These are phyloP conservation scores for Termitomyces sp. DNA, from an alignment of 768 basidiomycete genomes.

Conservation along the genomic window DNA sequence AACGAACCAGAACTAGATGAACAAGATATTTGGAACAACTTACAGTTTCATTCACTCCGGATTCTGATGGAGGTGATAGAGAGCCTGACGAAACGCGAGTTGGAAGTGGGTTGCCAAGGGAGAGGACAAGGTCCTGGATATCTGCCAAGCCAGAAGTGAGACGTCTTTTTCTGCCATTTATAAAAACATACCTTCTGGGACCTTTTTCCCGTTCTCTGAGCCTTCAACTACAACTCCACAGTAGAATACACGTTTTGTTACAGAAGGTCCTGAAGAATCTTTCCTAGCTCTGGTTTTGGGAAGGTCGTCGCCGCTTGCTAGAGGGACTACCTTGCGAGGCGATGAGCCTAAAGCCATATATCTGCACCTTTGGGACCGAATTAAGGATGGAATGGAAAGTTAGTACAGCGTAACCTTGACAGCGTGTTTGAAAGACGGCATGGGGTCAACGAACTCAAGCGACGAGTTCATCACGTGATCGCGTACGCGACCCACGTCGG, in stretches of 20 bases:
- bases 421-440: constrained; percentile 3
- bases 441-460: constrained; percentile 16
- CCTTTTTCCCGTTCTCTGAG: constrained; percentile 61
- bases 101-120: constrained; percentile 64
- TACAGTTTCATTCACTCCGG: constrained; percentile 36
- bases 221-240: constrained; percentile 89
- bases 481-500: constrained; percentile 1
- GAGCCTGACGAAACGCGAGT: constrained; percentile 45
- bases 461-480: constrained; percentile 22
- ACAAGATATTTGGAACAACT: constrained; percentile 18
- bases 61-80: constrained; percentile 35
- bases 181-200: constrained; percentile 53
- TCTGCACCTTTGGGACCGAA: background rate
- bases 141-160: constrained; percentile 35
- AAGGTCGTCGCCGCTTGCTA: constrained; percentile 69
- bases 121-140: constrained; percentile 72
- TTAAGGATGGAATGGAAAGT: constrained; percentile 6
- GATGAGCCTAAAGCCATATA: constrained; percentile 63
- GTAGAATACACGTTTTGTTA: constrained; percentile 82
- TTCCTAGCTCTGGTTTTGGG: constrained; percentile 38
- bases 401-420: constrained; percentile 2
- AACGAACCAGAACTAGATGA: background rate
- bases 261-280: constrained; percentile 30
- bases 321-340: constrained; percentile 68
- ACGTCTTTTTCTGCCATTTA: constrained; percentile 2